phyloP scores from a whole-genome alignment of 257 asterid species.

The Solanum chiquidenum region DNA sequence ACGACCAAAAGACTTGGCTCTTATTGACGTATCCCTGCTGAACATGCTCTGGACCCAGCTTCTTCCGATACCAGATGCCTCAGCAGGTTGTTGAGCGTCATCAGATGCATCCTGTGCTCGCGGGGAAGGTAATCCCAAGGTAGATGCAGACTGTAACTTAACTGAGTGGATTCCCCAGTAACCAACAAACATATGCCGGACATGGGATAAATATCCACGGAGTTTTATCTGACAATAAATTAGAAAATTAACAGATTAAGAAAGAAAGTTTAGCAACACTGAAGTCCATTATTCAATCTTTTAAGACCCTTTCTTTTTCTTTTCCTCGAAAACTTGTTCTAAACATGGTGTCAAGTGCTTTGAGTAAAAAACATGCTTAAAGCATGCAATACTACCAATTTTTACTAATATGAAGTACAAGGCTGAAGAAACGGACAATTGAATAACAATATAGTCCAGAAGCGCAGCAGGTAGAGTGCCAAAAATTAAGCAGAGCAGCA shows the following conservation, averaged over 20 bases:
- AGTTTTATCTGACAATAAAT: slow-evolving; percentile 58
- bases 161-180: slow-evolving; percentile 83
- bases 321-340: neutral
- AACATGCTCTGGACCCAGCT: slow-evolving; percentile 99
- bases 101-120: slow-evolving; percentile 62
- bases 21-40: slow-evolving; percentile 55
- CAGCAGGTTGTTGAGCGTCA: slow-evolving; percentile 62
- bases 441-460: neutral
- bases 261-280: neutral
- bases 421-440: neutral
- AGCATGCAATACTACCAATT: neutral
- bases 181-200: slow-evolving; percentile 66
- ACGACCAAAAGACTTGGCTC: slow-evolving; percentile 67
- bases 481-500: neutral
- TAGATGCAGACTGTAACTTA: slow-evolving; percentile 49
- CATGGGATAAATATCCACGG: slow-evolving; percentile 76
- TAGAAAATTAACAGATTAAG: slow-evolving; percentile 7
- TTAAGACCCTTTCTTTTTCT: neutral
- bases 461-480: neutral
- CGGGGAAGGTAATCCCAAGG: slow-evolving; percentile 79
- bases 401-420: neutral
- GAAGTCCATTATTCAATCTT: neutral
- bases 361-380: neutral
- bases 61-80: slow-evolving; percentile 85
- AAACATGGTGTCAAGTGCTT: neutral